These are phyloP conservation scores for Fusarium musae DNA, from an alignment of 2,329 filamentous ascomycete species.

Conservation along the genomic window DNA sequence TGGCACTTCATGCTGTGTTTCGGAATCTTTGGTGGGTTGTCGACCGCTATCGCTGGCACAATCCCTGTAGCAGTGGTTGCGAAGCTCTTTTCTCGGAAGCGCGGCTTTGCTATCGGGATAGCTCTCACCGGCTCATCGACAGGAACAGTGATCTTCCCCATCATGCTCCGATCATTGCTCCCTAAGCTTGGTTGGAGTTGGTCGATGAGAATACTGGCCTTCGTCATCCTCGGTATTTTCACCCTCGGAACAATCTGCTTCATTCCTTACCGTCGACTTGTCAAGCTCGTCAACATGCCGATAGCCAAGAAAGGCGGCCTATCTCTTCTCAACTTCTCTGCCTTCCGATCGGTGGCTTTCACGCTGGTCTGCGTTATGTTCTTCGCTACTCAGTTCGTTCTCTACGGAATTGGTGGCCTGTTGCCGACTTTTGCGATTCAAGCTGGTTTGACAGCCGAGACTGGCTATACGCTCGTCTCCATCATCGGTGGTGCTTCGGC, in stretches of 20 bases:
- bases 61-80: slow-evolving; percentile 12
- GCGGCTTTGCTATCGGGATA: slow-evolving; percentile 9
- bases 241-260: background rate
- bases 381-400: background rate
- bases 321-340: slow-evolving; percentile 7
- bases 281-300: background rate
- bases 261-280: background rate
- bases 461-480: background rate
- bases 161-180: slow-evolving; percentile 6
- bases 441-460: background rate
- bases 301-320: background rate
- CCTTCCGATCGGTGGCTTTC: slow-evolving; percentile 2
- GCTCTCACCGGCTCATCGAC: background rate
- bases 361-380: slow-evolving; percentile 3
- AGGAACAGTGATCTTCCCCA: slow-evolving; percentile 11
- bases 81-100: slow-evolving; percentile 2
- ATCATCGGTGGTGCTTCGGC: slow-evolving; percentile 12
- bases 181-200: slow-evolving; percentile 5
- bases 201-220: slow-evolving; percentile 1
- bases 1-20: slow-evolving; percentile 16
- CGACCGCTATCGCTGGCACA: slow-evolving; percentile 1
- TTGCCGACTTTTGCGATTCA: slow-evolving; percentile 3
- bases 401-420: slow-evolving; percentile 10
- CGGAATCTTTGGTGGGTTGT: background rate
- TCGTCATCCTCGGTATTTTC: slow-evolving; percentile 4